Evolutionary conservation across 225 moss, liverwort and hornwort genomes (phyloP), one percentile per base, ranked within the genome.

Genomic region (Marchantia paleacea): DNA sequence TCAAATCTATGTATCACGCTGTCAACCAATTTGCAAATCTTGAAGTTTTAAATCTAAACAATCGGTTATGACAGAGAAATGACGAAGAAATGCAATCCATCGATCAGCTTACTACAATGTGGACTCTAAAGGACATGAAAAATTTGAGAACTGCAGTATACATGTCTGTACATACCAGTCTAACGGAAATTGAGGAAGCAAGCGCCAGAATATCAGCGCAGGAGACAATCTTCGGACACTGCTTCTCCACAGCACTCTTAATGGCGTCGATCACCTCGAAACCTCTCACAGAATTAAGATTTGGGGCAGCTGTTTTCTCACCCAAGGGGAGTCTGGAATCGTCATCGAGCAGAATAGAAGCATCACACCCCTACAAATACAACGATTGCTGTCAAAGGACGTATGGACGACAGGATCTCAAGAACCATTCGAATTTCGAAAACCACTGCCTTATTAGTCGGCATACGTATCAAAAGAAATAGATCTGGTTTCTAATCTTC

Each of bases 351-450:
- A 79, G 68, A 13, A 79, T 30, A 64, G 48, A 24, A 4, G 29
- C 78, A 78, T 78, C 78, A 50, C 78, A 78, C 24, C 78, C 78
- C 78, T 78, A 55, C 57, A 79, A 73, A 28, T 14, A 26, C n/a
- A 11, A 66, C 25, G 29, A 8, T 26, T 62, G 61, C 9, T 7
- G 22, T 22, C 61, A 22, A 62, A 2, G 19, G 3, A 18, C 7
- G 39, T 39, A 39, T 39, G 39, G 39, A 39, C 39, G 39, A 39
- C 39, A 2, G 39, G 39, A 2, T 39, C 39, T 39, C 39, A 39
- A 39, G 5, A 39, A 39, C 39, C 39, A 39, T 39, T 39, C 39
- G 39, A 39, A 39, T 39, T 39, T n/a, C n/a, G 39, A 39, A 39
- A 39, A 39, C 39, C 39, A 39, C 39, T 39, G 39, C 39, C 39